Evolutionary conservation across 2,329 filamentous ascomycete genomes (phyloP), one percentile per base, ranked within the genome.

Genomic region (Aspergillus neoniger): DNA sequence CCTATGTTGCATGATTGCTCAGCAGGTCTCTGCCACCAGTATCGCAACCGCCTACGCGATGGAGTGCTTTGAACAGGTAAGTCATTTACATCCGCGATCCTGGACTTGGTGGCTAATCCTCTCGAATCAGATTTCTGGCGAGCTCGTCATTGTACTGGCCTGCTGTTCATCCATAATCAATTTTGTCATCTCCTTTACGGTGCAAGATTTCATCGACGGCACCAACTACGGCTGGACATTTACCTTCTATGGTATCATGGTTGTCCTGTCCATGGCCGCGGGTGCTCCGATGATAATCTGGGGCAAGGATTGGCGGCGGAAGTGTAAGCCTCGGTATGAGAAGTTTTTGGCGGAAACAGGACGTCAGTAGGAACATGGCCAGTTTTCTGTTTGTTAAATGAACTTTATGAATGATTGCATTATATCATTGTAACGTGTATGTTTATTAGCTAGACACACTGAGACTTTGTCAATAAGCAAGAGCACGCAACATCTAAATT

Each of bases 31-130:
- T 2, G 72, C 75, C 9, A 77, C 74, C 17, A 75, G 71, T 53
- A 72, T 78, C 38, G 75, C 77, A 3, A 78, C 76, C 2, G 72
- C 76, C 1, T 79, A 79, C 66, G 76, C 75, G 2, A 78, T 79
- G 75, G 77, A 79, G 55, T 77, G 74, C 55, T 77, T 78, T 48
- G 70, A 74, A 25, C 71, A 70, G 52, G 72, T 74, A 61, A 47
- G 53, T 15, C 15, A 30, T 30, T 15, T 17, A 4, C 3, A 49
- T 49, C 23, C 44, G 6, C 47, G 10, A 32, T 36, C n/a, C 7
- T 50, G 23, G 5, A 30, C 25, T 6, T 19, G 41, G 17, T 44
- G 41, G 25, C 25, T 50, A 21, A 50, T 19, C 3, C 14, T 28
- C 25, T n/a, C 19, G 19, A 2, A 14, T 19, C 15, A 75, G 70